phyloP scores from a whole-genome alignment of 2,329 filamentous ascomycete genomes.

The Nemania sp. region DNA sequence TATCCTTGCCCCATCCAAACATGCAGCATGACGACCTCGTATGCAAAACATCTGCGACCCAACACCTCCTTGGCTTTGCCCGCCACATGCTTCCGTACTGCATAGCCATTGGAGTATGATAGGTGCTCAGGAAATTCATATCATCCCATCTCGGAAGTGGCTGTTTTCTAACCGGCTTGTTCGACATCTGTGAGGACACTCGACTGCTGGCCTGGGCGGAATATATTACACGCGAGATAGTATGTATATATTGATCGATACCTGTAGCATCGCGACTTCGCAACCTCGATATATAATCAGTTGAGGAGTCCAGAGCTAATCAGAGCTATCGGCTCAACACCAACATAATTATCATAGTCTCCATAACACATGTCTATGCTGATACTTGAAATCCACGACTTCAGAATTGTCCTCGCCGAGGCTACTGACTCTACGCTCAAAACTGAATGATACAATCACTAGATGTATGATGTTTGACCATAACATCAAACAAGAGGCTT shows the following conservation, averaged over 20 bases:
- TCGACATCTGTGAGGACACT: neutral
- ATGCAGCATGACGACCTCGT: slow-evolving; percentile 36
- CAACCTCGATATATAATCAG: neutral
- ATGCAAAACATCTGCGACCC: slow-evolving; percentile 36
- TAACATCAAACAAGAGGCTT: neutral
- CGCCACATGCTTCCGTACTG: neutral
- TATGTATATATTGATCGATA: neutral
- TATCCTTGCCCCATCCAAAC: slow-evolving; percentile 22
- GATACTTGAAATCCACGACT: no score
- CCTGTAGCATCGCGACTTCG: neutral
- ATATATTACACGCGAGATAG: neutral
- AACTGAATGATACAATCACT: neutral
- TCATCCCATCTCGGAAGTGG: neutral
- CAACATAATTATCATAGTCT: no score
- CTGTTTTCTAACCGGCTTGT: neutral
- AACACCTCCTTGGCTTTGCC: slow-evolving; percentile 10
- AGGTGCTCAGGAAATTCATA: neutral
- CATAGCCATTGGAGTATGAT: neutral
- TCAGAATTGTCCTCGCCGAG: no score
- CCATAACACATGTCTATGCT: no score
- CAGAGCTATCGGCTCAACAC: no score
- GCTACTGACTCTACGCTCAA: neutral
- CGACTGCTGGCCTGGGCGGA: neutral
- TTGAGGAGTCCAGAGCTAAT: no score
- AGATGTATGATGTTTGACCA: neutral